Conservation (phyloP, 306 rosid species). For the Cucurbita ficifolia region DNA sequence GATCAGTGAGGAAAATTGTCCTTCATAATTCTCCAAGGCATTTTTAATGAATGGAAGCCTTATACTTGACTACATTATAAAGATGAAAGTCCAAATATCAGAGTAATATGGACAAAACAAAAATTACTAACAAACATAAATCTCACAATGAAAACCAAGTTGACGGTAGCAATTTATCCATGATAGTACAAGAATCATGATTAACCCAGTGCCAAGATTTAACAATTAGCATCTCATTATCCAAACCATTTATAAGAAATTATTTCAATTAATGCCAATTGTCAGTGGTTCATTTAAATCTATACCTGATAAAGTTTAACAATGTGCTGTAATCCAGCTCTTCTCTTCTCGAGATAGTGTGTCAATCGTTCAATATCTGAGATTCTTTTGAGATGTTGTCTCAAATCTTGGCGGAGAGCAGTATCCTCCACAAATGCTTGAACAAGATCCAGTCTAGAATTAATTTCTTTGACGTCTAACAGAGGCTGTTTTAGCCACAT, state of each 20-base stretch:
- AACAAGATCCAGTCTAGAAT: constrained; percentile 70
- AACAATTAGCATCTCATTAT: neutral
- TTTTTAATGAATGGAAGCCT: constrained; percentile 69
- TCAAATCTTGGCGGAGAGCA: constrained; percentile 60
- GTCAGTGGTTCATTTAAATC: neutral
- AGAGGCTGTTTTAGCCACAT: constrained; percentile 97
- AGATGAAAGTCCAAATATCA: constrained; percentile 3
- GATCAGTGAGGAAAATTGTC: constrained; percentile 58
- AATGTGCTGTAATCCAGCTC: constrained; percentile 81
- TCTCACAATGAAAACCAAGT: neutral
- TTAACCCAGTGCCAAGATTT: neutral
- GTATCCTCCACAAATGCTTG: constrained; percentile 92
- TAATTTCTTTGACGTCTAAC: constrained; percentile 61
- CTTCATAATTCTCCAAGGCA: constrained; percentile 52
- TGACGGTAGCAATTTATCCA: neutral
- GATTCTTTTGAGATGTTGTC: constrained; percentile 86
- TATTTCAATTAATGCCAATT: neutral
- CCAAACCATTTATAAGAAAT: neutral
- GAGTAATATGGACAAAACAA: constrained; percentile 9
- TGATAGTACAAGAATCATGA: neutral
- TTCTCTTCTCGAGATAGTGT: constrained; percentile 61
- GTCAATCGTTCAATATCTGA: constrained; percentile 76
- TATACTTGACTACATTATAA: constrained; percentile 64
- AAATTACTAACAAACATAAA: neutral
- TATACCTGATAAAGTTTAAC: constrained; percentile 92